Conservation (phyloP, 2,329 filamentous ascomycete species). For the Trichoderma oligosporum region DNA sequence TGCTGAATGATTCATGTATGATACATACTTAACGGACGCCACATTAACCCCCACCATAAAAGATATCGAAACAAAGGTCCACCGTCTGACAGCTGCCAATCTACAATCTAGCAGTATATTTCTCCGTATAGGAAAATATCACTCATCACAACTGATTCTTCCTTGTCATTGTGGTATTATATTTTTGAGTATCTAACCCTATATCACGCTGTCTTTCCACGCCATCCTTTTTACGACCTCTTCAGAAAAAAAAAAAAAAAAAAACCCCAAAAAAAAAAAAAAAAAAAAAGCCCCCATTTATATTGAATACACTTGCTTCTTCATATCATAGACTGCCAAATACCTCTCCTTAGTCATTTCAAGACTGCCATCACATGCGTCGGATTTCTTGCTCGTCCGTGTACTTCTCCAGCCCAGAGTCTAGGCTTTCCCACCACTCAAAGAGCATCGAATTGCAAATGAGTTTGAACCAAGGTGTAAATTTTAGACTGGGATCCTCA, state of each 20-base stretch:
- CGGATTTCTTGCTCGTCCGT: slow-evolving; percentile 81
- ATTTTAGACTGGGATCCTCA: slow-evolving; percentile 71
- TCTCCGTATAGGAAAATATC: not conserved
- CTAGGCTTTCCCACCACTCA: slow-evolving; percentile 91
- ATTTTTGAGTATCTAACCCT: too few relatives aligned
- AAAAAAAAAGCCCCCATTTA: not conserved
- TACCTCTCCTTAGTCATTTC: not conserved
- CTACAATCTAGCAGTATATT: too few relatives aligned
- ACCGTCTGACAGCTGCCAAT: too few relatives aligned
- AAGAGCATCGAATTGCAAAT: slow-evolving; percentile 98
- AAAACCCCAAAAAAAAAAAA: not conserved
- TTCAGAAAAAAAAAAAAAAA: not conserved
- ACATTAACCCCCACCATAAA: too few relatives aligned
- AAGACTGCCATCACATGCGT: slow-evolving; percentile 58
- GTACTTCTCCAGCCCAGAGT: slow-evolving; percentile 78
- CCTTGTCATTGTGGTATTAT: not conserved
- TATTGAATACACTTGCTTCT: slow-evolving; percentile 3
- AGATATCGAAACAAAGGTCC: too few relatives aligned
- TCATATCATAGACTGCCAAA: not conserved
- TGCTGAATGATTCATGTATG: not conserved
- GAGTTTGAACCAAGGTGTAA: slow-evolving; percentile 99
- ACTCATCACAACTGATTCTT: not conserved
- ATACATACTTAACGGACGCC: too few relatives aligned
- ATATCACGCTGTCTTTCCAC: too few relatives aligned
- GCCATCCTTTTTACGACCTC: not conserved